Evolutionary conservation across 2,329 filamentous ascomycete genomes (phyloP), one percentile per base, ranked within the genome.

Genomic region (Aspergillus neoniger): DNA sequence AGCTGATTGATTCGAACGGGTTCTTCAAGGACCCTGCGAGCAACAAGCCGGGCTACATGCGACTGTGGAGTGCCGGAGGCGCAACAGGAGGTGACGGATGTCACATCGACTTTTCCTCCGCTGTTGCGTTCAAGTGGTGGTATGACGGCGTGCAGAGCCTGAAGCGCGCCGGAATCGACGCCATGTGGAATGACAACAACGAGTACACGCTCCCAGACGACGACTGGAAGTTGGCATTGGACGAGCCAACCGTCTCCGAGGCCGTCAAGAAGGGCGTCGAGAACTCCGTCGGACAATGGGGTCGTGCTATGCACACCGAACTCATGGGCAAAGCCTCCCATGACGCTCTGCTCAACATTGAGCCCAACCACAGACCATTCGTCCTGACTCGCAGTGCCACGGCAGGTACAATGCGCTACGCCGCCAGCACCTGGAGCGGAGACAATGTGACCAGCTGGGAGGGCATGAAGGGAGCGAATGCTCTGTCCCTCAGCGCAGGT

Each of bases 151-250:
- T 90, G 8, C 82, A 84, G 60, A 82, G 81, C 53, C 79, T 91
- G 1, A 85, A 85, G 57, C 77, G 83, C 25, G 76, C 85, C 8
- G 88, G 88, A 1, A 88, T 91, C 58, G 88, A 91, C 65, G 88
- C 83, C 51, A 90, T 91, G 77, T 91, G 89, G 89, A 91, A 91
- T 65, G 89, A 91, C 71, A 91, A 91, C 74, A 91, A 91, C 65
- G 89, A 91, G 72, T 91, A 91, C 71, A 87, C 85, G 0, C 81
- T 90, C 2, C 82, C 86, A 0, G 80, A 85, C 62, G 89, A 91
- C 61, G 79, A 83, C 23, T 91, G 88, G 88, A 76, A 85, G 58
- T 83, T 86, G 55, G 83, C 85, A 0, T 77, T 90, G 0, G 81
- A 86, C 43, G 76, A 79, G 39, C 62, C 65, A 1, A 76, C 75